Evolutionary conservation across 306 rosid genomes (phyloP).

Genomic region (Oemleria cerasiformis): DNA sequence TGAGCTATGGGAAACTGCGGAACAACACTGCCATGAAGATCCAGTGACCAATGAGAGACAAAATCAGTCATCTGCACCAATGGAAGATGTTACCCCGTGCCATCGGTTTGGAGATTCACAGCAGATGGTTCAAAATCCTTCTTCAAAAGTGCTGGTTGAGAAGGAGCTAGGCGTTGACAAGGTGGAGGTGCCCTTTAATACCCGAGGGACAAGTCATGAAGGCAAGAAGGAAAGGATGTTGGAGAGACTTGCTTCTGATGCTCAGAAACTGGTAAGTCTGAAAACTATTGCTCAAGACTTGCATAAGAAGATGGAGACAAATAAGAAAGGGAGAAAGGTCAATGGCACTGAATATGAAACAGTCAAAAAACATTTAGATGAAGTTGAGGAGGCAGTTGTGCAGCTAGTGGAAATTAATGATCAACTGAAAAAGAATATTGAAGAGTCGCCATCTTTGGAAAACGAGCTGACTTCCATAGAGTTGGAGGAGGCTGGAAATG

Average conservation of each 20-base stretch:
- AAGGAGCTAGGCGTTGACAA: slow-evolving; percentile 77
- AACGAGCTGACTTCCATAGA: slow-evolving; percentile 34
- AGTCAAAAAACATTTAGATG: slow-evolving; percentile 64
- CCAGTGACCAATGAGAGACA: slow-evolving; percentile 24
- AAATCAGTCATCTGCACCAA: slow-evolving; percentile 37
- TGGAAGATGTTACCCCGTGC: slow-evolving; percentile 32
- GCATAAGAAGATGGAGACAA: slow-evolving; percentile 56
- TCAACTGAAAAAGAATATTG: slow-evolving; percentile 55
- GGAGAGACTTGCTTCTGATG: slow-evolving; percentile 76
- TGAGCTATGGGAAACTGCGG: slow-evolving; percentile 84
- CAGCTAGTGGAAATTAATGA: slow-evolving; percentile 56
- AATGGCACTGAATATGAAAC: slow-evolving; percentile 50
- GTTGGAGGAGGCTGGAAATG: slow-evolving; percentile 51
- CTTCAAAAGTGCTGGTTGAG: slow-evolving; percentile 61
- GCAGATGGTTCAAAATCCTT: slow-evolving; percentile 31
- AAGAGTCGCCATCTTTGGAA: slow-evolving; percentile 40
- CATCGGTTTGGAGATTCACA: slow-evolving; percentile 37
- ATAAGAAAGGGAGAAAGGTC: slow-evolving; percentile 47
- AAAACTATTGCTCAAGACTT: slow-evolving; percentile 56
- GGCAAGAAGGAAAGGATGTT: slow-evolving; percentile 59
- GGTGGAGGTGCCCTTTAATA: slow-evolving; percentile 49
- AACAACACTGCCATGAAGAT: slow-evolving; percentile 41
- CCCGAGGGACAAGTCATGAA: slow-evolving; percentile 44
- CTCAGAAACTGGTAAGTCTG: slow-evolving; percentile 55
- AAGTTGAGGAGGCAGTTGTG: slow-evolving; percentile 66